Conservation (phyloP, 495 filamentous ascomycete species). For the Lophiotrema nucula region DNA sequence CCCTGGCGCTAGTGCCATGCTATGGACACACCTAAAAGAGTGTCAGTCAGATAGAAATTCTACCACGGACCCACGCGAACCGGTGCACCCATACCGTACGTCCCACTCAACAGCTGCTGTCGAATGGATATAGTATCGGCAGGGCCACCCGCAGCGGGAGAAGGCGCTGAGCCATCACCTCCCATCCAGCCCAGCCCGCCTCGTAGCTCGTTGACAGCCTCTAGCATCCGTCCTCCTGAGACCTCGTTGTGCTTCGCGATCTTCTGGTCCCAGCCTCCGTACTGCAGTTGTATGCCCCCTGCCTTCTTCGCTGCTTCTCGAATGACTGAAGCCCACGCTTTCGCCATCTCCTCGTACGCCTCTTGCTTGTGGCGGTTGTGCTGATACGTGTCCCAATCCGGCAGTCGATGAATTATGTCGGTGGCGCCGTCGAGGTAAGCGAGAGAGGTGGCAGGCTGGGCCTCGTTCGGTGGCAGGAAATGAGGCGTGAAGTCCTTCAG, state of each 20-base stretch:
- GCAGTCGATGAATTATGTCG: slow-evolving; percentile 81
- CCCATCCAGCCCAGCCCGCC: slow-evolving; percentile 75
- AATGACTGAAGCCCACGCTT: slow-evolving; percentile 90
- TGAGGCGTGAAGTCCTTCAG: slow-evolving; percentile 91
- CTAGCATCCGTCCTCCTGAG: slow-evolving; percentile 77
- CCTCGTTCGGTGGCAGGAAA: slow-evolving; percentile 88
- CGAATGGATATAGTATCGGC: slow-evolving; percentile 66
- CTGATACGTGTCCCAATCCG: slow-evolving; percentile 78
- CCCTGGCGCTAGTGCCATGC: too few relatives aligned
- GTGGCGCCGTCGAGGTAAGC: slow-evolving; percentile 86
- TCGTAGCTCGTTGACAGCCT: slow-evolving; percentile 75
- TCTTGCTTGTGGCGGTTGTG: slow-evolving; percentile 90
- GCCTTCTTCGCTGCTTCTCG: slow-evolving; percentile 87
- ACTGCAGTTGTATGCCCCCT: slow-evolving; percentile 86
- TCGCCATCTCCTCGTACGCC: slow-evolving; percentile 92
- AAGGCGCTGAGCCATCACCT: slow-evolving; percentile 45
- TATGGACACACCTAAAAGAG: too few relatives aligned
- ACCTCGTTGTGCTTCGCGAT: slow-evolving; percentile 84
- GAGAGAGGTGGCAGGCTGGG: slow-evolving; percentile 73
- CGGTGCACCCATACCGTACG: slow-evolving; percentile 64
- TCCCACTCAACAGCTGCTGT: slow-evolving; percentile 75
- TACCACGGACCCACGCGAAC: slow-evolving; percentile 74
- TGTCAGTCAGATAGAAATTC: too few relatives aligned
- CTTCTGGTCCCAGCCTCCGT: slow-evolving; percentile 90
- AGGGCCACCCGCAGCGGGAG: slow-evolving; percentile 25